Evolutionary conservation across 2,329 filamentous ascomycete genomes (phyloP), one percentile per base, ranked within the genome.

Genomic region (Sporothrix euskadiensis): DNA sequence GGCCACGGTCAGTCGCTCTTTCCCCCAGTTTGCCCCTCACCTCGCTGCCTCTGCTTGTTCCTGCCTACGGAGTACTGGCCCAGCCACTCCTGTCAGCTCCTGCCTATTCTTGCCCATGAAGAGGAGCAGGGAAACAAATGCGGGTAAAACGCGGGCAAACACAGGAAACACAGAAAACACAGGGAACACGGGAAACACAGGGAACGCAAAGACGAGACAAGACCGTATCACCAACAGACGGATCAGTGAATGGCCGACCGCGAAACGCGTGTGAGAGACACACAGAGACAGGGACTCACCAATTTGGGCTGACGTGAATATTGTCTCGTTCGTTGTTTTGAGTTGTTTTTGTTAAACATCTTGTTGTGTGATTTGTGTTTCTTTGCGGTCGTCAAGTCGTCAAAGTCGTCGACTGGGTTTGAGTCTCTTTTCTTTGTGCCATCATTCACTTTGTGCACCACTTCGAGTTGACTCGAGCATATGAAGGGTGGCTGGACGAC

Each of bases 231-330:
- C 41, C 66, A 16, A 49, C 44, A 16, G 49, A 56, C 32, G 66
- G 66, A 69, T 32, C 19, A 41, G 49, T 69, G 66, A 69, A 56
- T 69, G 49, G 49, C 65, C 39, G 61, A 47, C 10, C 32, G 16
- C 47, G 66, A 54, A 49, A 49, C 49, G 32, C n/a, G 47, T 26
- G 52, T 30, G 44, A 35, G 49, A 41, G 32, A 41, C 66, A 35
- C 35, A 35, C 35, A 35, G 35, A 35, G 35, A 8, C 26, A 26
- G 1, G 26, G 26, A 26, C 26, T 26, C 26, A 26, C 26, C 26
- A 26, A 35, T 35, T 19, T 44, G 35, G 4, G 68, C 52, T 70
- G 52, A 61, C 69, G 69, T 71, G 35, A 49, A 61, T 7, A 44
- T 5, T 66, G 61, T 49, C 47, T 69, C 39, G 39, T 39, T 22